These are phyloP conservation scores for Colletotrichum kahawae DNA, from an alignment of 2,329 filamentous ascomycete species.

Conservation along the genomic window DNA sequence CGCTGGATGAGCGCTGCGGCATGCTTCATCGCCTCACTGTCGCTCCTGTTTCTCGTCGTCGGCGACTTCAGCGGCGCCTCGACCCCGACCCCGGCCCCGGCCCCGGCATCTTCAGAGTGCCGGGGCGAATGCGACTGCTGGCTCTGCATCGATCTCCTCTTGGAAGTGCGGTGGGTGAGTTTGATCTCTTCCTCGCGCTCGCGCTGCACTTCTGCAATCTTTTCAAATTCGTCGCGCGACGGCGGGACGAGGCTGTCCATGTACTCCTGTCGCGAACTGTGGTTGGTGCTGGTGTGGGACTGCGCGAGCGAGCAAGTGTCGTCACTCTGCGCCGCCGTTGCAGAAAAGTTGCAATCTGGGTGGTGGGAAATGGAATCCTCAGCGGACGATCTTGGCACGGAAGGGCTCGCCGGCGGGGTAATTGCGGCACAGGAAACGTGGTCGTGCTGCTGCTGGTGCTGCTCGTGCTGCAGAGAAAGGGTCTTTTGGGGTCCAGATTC, in stretches of 20 bases:
- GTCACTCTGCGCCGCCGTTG: constrained; percentile 11
- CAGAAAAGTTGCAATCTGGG: background rate
- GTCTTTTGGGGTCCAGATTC: constrained; percentile 3
- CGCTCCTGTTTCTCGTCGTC: background rate
- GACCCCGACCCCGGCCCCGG: background rate
- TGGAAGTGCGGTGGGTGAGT: constrained; percentile 42
- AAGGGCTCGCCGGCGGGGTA: constrained; percentile 19
- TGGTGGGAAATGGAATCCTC: background rate
- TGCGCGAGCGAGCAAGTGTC: constrained; percentile 19
- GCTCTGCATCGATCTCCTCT: constrained; percentile 37
- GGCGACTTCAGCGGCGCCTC: background rate
- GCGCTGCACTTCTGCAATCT: constrained; percentile 55
- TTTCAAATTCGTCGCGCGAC: constrained; percentile 49
- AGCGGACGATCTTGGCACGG: constrained; percentile 7
- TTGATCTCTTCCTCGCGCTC: constrained; percentile 48
- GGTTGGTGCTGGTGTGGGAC: constrained; percentile 3
- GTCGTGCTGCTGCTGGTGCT: background rate
- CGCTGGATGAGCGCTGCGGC: constrained; percentile 69
- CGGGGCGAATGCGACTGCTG: constrained; percentile 26
- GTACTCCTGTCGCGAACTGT: constrained; percentile 44
- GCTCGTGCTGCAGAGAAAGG: background rate
- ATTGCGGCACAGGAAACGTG: constrained; percentile 5
- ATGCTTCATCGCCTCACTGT: constrained; percentile 33
- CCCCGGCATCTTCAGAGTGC: background rate
- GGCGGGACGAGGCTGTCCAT: constrained; percentile 56